Conservation (phyloP, 2,329 filamentous ascomycete genomes). For the Tolypocladium tropicale region DNA sequence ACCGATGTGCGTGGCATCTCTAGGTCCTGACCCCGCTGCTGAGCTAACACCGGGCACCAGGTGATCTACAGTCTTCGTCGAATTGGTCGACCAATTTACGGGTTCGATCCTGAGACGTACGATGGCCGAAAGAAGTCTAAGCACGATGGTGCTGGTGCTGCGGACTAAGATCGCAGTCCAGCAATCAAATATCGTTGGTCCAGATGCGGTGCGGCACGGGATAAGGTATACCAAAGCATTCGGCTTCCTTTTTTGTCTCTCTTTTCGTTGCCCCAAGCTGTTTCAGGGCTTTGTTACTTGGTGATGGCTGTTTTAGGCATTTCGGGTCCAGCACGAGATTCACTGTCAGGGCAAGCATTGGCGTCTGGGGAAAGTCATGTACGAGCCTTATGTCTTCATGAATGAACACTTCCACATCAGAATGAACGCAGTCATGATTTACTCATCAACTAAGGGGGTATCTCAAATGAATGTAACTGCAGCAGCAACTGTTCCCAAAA, state of each 20-base stretch:
- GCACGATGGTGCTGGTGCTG: neutral
- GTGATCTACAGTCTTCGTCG: constrained; percentile 40
- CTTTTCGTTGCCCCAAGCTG: neutral
- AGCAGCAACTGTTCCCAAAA: neutral
- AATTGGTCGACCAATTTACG: constrained; percentile 44
- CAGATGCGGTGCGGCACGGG: neutral
- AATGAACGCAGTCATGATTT: neutral
- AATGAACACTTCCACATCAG: neutral
- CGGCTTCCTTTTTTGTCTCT: neutral
- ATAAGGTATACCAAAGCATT: neutral
- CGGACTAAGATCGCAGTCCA: neutral
- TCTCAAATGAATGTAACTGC: constrained; percentile 11
- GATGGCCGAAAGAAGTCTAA: constrained; percentile 4
- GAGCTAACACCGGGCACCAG: constrained; percentile 22
- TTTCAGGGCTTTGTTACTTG: neutral
- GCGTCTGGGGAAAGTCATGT: neutral
- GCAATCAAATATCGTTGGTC: neutral
- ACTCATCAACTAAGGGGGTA: constrained; percentile 11
- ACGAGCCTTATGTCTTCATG: neutral
- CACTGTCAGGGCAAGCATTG: neutral
- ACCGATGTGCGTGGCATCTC: constrained; percentile 42
- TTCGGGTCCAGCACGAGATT: neutral
- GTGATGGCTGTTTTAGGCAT: constrained; percentile 3
- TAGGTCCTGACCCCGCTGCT: too few species aligned
- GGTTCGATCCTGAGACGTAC: constrained; percentile 38